Percentiles rank a stretch among this genome's conserved stretches.
Conservation (phyloP, 2,329 filamentous ascomycete species). For the Colletotrichum sojae region DNA sequence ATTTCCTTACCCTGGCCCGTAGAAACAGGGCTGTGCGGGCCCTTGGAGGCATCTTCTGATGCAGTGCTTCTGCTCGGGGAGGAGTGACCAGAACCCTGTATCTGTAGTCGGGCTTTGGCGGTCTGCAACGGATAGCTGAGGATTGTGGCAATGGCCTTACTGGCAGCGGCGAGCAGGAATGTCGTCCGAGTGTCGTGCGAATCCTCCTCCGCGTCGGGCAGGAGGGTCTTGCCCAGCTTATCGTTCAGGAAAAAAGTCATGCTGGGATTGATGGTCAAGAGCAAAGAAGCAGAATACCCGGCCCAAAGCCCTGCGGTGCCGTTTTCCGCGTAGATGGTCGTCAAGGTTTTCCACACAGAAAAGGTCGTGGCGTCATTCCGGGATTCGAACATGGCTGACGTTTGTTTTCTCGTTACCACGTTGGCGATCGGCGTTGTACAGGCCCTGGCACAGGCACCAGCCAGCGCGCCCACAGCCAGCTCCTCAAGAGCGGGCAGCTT, state of each 20-base stretch:
- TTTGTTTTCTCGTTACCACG: slow-evolving; percentile 86
- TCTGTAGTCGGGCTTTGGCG: slow-evolving; percentile 85
- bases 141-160: slow-evolving; percentile 82
- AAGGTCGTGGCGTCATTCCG: slow-evolving; percentile 44
- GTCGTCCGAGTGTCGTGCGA: slow-evolving; percentile 26
- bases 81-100: slow-evolving; percentile 53
- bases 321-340: slow-evolving; percentile 76
- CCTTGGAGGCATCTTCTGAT: neutral
- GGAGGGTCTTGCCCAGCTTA: slow-evolving; percentile 72
- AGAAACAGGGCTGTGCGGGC: neutral
- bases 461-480: slow-evolving; percentile 79
- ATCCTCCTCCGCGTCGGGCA: slow-evolving; percentile 62
- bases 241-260: slow-evolving; percentile 90
- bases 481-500: slow-evolving; percentile 77
- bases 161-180: slow-evolving; percentile 76
- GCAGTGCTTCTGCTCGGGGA: slow-evolving; percentile 45
- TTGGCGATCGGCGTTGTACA: slow-evolving; percentile 87
- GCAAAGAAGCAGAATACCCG: slow-evolving; percentile 84
- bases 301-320: slow-evolving; percentile 87
- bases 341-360: slow-evolving; percentile 70
- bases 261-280: slow-evolving; percentile 88
- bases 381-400: slow-evolving; percentile 59
- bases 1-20: neutral
- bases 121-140: slow-evolving; percentile 90
- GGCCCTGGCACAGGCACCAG: slow-evolving; percentile 81